These are phyloP conservation scores for Canariomyces notabilis DNA, from an alignment of 2,329 filamentous ascomycete genomes.

Conservation along the genomic window DNA sequence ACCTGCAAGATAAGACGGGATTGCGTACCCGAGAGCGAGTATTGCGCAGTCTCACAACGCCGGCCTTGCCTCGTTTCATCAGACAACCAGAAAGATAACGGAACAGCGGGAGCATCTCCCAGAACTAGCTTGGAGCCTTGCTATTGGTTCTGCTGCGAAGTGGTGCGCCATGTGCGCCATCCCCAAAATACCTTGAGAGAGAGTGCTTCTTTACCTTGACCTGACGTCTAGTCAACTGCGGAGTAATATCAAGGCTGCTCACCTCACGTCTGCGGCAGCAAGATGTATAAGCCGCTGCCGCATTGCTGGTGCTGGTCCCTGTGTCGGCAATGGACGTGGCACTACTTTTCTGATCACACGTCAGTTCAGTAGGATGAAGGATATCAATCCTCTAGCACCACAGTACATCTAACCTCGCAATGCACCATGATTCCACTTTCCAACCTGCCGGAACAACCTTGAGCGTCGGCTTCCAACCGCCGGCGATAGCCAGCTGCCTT, in stretches of 20 bases:
- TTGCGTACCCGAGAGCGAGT: background rate
- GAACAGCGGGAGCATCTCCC: too few species aligned
- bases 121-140: too few species aligned
- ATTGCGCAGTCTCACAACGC: background rate
- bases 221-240: too few species aligned
- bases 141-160: too few species aligned
- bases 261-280: too few species aligned
- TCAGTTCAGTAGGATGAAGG: slow-evolving; percentile 2
- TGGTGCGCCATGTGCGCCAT: too few species aligned
- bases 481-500: background rate
- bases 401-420: slow-evolving; percentile 8
- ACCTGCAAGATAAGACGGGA: slow-evolving; percentile 13
- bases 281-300: too few species aligned
- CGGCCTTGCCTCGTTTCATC: background rate
- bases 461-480: background rate
- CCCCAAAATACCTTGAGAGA: too few species aligned
- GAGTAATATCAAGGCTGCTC: too few species aligned
- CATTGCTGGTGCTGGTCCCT: slow-evolving; percentile 6
- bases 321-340: slow-evolving; percentile 19
- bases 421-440: slow-evolving; percentile 16
- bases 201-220: too few species aligned
- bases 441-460: slow-evolving; percentile 6
- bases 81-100: background rate
- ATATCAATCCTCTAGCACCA: slow-evolving; percentile 9
- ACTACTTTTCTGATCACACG: slow-evolving; percentile 14